phyloP scores from a whole-genome alignment of 208 protist species.

The Herpetomonas samuelpessoai region DNA sequence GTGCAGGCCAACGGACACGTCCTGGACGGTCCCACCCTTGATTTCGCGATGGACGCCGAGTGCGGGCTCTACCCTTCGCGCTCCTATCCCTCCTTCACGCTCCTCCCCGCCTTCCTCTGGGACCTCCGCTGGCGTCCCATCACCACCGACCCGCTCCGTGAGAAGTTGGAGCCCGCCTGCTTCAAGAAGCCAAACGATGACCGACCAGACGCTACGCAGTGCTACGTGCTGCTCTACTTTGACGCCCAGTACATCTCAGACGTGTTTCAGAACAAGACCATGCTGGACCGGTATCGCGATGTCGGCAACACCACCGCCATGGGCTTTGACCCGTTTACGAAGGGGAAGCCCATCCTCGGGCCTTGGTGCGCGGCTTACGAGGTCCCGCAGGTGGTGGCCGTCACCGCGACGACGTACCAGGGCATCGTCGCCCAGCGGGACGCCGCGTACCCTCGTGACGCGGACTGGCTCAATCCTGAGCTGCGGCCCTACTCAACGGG shows the following conservation, averaged over 20 bases:
- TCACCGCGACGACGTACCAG: constrained; percentile 37
- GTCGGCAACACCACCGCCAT: constrained; percentile 48
- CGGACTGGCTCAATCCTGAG: constrained; percentile 30
- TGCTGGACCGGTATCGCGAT: constrained; percentile 20
- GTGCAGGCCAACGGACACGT: constrained; percentile 52
- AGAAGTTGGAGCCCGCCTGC: constrained; percentile 47
- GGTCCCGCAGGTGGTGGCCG: constrained; percentile 48
- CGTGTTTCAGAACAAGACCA: constrained; percentile 54
- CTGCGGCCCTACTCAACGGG: constrained; percentile 21
- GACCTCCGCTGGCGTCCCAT: constrained; percentile 82
- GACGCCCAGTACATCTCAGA: constrained; percentile 54
- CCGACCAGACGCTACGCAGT: constrained; percentile 16
- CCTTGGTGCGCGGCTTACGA: constrained; percentile 44
- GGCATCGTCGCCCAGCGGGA: constrained; percentile 29
- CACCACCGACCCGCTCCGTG: constrained; percentile 41
- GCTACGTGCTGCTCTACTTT: constrained; percentile 76
- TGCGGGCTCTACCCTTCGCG: constrained; percentile 38
- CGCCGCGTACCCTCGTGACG: constrained; percentile 19
- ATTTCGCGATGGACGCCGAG: constrained; percentile 50
- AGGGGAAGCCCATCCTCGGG: constrained; percentile 13
- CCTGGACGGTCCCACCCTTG: constrained; percentile 49
- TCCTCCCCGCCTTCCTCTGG: constrained; percentile 53
- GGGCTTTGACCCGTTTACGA: constrained; percentile 55
- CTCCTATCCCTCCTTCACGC: constrained; percentile 53
- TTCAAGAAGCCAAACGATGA: constrained; percentile 14